Base-by-base conservation (phyloP, 208 protist species). In the Leishmania braziliensis region DNA sequence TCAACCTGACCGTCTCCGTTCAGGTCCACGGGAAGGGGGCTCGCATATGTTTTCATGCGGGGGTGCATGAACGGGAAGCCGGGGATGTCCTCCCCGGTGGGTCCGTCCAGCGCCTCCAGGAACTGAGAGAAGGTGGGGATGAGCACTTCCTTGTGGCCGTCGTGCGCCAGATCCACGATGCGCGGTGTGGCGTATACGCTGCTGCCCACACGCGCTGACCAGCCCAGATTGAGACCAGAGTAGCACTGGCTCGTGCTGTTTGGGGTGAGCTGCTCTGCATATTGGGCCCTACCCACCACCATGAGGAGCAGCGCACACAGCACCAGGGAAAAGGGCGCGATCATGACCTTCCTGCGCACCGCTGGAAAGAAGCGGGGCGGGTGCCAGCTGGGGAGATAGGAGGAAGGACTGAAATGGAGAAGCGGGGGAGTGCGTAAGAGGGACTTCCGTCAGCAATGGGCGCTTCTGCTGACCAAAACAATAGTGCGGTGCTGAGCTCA, bases 11-110 rank as follows among this genome's bases (percentile, higher is more conserved):
- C 93, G 79, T 98, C 95, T 9, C 87, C 88, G 63, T 97, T 88
- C 29, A 98, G 86, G 81, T 98, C 95, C 23, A 96, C 89, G 2
- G 95, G 85, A 14, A 98, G 83, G 18, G 96, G 95, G 66, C 88
- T 95, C 8, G 94, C 83, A 68, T 97, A 92, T 2, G 95, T 96
- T 65, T 91, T 90, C 68, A 97, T 92, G 9, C 85, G 82, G 0
- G 90, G 86, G 46, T 97, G 91, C 39, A 92, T 86, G 75, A 95
- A 98, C 0, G 95, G 95, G 75, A 96, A 98, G 63, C 95, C 95
- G 5, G 82, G 85, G 18, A 95, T 76, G 81, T 95, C 87, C 79
- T 90, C 81, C 51, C 91, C 85, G 54, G 78, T 90, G 14, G 53
- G 66, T 23, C 91, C 92, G 78, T 89, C 86, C 46, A 93, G 72